phyloP scores from a whole-genome alignment of 805 yeast species.

The Candida broadrunensis region DNA sequence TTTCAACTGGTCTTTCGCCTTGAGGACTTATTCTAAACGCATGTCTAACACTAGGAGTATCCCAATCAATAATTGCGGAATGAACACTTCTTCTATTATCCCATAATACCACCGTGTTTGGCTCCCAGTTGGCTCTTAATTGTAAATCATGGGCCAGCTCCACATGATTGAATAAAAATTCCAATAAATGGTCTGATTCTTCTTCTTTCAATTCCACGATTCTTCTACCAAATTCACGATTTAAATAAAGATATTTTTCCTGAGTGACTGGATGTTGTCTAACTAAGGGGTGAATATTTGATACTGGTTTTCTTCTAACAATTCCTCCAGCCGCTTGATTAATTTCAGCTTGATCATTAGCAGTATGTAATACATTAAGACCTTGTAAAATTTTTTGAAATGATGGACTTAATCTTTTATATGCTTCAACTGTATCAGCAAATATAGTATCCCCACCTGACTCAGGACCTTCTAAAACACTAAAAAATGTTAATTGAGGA shows the following conservation, averaged over 20 bases:
- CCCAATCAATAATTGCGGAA: constrained; percentile 35
- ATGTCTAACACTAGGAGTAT: constrained; percentile 31
- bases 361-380: constrained; percentile 32
- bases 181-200: constrained; percentile 28
- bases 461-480: constrained; percentile 35
- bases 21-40: constrained; percentile 36
- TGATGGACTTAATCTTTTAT: constrained; percentile 33
- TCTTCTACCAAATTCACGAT: constrained; percentile 31
- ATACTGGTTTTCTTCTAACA: constrained; percentile 29
- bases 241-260: constrained; percentile 28
- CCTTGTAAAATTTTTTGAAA: constrained; percentile 29
- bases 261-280: constrained; percentile 34
- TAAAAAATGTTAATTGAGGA: constrained; percentile 31
- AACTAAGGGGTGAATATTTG: constrained; percentile 33
- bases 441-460: constrained; percentile 37
- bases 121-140: constrained; percentile 35
- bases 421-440: constrained; percentile 36
- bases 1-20: constrained; percentile 37
- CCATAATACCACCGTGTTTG: constrained; percentile 35
- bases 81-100: constrained; percentile 34
- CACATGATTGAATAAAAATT: constrained; percentile 29
- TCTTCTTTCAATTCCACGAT: constrained; percentile 34
- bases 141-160: constrained; percentile 34
- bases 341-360: constrained; percentile 27
- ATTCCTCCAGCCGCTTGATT: constrained; percentile 29